Evolutionary conservation across 2,329 filamentous ascomycete species (phyloP).

Genomic region (Metarhizium robertsii): DNA sequence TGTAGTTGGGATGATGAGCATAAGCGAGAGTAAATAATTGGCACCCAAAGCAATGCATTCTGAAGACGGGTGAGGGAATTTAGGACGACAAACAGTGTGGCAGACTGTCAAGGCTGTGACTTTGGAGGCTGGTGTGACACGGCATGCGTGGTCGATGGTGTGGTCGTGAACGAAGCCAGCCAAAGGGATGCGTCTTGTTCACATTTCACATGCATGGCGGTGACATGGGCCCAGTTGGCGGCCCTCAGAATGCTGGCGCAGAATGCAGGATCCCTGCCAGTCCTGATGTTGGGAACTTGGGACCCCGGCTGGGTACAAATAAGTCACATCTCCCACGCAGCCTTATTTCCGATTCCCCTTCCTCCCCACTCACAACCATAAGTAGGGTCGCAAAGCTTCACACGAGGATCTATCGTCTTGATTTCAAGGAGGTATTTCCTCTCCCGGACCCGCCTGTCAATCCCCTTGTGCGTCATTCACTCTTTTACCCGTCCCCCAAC

Average conservation of each 20-base stretch:
- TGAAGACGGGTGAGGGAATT: too few relatives aligned
- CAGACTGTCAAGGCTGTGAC: too few relatives aligned
- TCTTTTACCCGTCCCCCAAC: constrained; percentile 18
- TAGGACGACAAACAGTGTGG: too few relatives aligned
- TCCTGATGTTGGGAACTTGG: neutral
- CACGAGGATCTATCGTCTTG: constrained; percentile 40
- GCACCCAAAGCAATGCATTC: too few relatives aligned
- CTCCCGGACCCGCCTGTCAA: constrained; percentile 48
- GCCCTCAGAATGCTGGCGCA: constrained; percentile 1
- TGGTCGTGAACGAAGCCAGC: neutral
- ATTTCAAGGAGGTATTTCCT: constrained; percentile 34
- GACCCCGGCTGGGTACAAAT: constrained; percentile 2
- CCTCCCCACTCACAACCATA: constrained; percentile 45
- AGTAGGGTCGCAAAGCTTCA: constrained; percentile 47
- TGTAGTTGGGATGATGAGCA: too few relatives aligned
- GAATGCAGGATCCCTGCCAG: constrained; percentile 7
- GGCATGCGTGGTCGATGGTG: neutral
- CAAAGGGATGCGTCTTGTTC: neutral
- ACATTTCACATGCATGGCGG: neutral
- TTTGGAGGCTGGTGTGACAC: too few relatives aligned
- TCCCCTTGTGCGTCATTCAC: constrained; percentile 29
- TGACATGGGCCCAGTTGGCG: constrained; percentile 1
- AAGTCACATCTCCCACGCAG: constrained; percentile 6
- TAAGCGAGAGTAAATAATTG: too few relatives aligned
- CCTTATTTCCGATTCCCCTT: constrained; percentile 23